Evolutionary conservation across 305 asterid species (phyloP).

Genomic region (Fraxinus ornus): DNA sequence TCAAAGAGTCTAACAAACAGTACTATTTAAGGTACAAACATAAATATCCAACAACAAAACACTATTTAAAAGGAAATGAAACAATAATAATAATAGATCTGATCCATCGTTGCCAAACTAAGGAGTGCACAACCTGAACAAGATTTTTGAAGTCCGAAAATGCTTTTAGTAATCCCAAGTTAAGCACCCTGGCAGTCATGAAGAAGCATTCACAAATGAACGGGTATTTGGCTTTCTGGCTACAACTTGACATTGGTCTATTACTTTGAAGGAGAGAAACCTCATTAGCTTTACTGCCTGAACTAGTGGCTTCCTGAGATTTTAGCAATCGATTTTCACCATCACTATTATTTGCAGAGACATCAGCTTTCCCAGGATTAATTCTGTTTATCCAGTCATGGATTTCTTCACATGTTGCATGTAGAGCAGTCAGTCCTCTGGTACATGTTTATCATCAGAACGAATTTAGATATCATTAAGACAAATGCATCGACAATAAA

Average conservation of each 20-base stretch:
- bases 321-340: conserved; percentile 57
- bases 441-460: conserved; percentile 26
- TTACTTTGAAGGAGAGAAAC: conserved; percentile 35
- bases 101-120: neutral
- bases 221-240: conserved; percentile 61
- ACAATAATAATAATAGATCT: neutral
- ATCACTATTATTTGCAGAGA: conserved; percentile 33
- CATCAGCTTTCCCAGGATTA: conserved; percentile 41
- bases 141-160: conserved; percentile 94
- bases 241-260: conserved; percentile 35
- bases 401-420: conserved; percentile 93
- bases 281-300: conserved; percentile 49
- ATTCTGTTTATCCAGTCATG: conserved; percentile 64
- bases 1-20: conserved; percentile 8
- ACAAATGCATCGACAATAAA: neutral
- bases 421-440: conserved; percentile 91
- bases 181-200: conserved; percentile 96
- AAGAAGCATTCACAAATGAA: conserved; percentile 97
- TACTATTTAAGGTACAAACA: conserved; percentile 2
- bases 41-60: neutral
- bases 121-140: conserved; percentile 66
- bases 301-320: conserved; percentile 74
- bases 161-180: conserved; percentile 90
- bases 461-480: conserved; percentile 14
- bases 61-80: neutral